phyloP scores from a whole-genome alignment of 2,329 filamentous ascomycete genomes.

The Elsinoe ampelina region DNA sequence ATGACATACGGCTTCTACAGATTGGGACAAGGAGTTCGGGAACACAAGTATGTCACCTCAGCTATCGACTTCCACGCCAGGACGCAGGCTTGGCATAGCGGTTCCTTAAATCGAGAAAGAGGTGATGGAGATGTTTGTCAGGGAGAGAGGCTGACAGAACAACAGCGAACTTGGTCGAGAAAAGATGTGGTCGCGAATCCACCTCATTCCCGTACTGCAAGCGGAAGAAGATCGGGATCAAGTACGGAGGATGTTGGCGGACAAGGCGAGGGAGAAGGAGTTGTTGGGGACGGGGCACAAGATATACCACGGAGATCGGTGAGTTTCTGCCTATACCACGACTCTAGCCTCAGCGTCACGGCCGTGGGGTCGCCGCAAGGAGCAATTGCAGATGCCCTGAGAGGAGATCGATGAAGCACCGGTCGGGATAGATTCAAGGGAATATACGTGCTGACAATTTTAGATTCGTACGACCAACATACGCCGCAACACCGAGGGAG shows the following conservation, averaged over 20 bases:
- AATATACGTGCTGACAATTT: not conserved
- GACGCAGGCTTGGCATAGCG: too few species aligned
- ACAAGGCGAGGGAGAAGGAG: conserved; percentile 83
- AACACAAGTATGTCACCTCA: conserved; percentile 70
- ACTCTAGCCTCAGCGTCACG: too few species aligned
- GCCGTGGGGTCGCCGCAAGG: too few species aligned
- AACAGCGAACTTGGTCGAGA: conserved; percentile 83
- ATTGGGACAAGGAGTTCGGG: conserved; percentile 70
- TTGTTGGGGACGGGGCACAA: conserved; percentile 73
- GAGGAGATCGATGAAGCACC: too few species aligned
- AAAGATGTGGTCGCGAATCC: conserved; percentile 96
- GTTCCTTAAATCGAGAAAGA: too few species aligned
- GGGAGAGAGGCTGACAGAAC: conserved; percentile 15
- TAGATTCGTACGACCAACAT: conserved; percentile 79
- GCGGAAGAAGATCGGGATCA: conserved; percentile 95
- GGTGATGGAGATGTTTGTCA: not conserved
- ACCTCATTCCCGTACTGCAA: conserved; percentile 86
- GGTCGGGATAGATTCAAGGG: too few species aligned
- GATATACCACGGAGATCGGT: conserved; percentile 83
- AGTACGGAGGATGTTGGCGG: conserved; percentile 75
- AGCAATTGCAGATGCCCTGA: too few species aligned
- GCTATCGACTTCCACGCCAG: too few species aligned
- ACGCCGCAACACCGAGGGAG: conserved; percentile 57
- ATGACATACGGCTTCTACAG: conserved; percentile 91
- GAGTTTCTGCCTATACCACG: too few species aligned